Conservation (phyloP, 1,284 basidiomycete species). For the Marasmius tenuissimus region DNA sequence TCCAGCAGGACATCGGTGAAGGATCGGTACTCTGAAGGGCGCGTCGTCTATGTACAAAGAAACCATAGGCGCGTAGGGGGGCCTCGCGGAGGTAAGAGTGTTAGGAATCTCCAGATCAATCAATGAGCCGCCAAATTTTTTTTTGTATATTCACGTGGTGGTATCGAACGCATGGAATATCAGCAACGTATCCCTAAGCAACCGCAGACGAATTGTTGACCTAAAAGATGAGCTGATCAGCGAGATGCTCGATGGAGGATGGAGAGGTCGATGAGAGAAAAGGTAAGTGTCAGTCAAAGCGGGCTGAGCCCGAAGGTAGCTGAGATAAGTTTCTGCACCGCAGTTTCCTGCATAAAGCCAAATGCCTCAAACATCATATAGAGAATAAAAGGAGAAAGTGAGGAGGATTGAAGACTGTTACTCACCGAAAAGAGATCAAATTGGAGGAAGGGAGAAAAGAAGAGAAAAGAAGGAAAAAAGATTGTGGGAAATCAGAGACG, state of each 20-base stretch:
- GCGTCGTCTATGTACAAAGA: too few species aligned
- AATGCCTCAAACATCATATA: conserved; percentile 89
- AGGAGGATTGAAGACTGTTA: background rate
- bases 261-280: background rate
- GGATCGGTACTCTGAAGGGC: too few species aligned
- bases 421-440: conserved; percentile 22
- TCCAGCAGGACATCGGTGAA: too few species aligned
- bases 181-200: too few species aligned
- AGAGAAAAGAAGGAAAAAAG: background rate
- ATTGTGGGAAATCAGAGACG: background rate
- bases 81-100: too few species aligned
- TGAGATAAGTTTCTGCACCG: conserved; percentile 50
- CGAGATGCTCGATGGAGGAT: background rate
- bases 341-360: conserved; percentile 76
- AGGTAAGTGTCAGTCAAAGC: conserved; percentile 43
- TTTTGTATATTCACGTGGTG: too few species aligned
- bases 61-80: too few species aligned
- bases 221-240: background rate
- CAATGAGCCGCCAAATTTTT: too few species aligned
- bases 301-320: conserved; percentile 49
- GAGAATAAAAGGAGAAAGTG: conserved; percentile 11
- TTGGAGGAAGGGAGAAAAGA: background rate
- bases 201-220: too few species aligned
- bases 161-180: too few species aligned
- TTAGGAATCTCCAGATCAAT: too few species aligned